Conservation (phyloP, 192 early-diverging fungal species). For the Paraglomus brasilianum region DNA sequence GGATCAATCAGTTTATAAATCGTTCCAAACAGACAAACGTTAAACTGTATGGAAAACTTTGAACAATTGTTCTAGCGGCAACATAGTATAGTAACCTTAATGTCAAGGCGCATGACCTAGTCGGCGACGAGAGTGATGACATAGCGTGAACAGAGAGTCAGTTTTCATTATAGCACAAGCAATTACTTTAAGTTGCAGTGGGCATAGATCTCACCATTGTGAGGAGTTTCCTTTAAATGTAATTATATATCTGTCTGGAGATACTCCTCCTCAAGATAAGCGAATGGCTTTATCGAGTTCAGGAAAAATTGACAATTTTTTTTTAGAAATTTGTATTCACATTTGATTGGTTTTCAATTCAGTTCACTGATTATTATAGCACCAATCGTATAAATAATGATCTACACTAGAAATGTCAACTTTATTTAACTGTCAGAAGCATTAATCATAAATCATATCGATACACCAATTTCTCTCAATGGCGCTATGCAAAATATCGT, state of each 20-base stretch:
- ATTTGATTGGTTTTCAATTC: background rate
- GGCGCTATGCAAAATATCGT: slow-evolving; percentile 2
- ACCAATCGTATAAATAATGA: background rate
- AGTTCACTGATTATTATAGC: background rate
- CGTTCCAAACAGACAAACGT: slow-evolving; percentile 1
- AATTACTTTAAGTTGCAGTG: background rate
- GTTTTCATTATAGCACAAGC: background rate
- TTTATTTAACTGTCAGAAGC: background rate
- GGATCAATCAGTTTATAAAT: background rate
- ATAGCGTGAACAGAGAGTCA: background rate
- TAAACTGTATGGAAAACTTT: background rate
- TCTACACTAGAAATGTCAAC: background rate
- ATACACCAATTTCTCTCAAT: background rate
- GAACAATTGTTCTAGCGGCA: background rate
- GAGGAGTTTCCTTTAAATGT: background rate
- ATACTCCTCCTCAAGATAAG: too few relatives aligned
- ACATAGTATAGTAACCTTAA: slow-evolving; percentile 40
- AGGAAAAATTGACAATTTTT: too few relatives aligned
- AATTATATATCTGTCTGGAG: too few relatives aligned
- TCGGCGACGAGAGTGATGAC: background rate
- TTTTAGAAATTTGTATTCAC: too few relatives aligned
- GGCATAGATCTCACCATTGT: too few relatives aligned
- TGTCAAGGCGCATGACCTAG: slow-evolving; percentile 56
- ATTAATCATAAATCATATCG: background rate
- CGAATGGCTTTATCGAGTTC: too few relatives aligned